Evolutionary conservation across 176 grass and related monocot genomes (phyloP), one percentile per base, ranked within the genome.

Genomic region (Musa acuminata): DNA sequence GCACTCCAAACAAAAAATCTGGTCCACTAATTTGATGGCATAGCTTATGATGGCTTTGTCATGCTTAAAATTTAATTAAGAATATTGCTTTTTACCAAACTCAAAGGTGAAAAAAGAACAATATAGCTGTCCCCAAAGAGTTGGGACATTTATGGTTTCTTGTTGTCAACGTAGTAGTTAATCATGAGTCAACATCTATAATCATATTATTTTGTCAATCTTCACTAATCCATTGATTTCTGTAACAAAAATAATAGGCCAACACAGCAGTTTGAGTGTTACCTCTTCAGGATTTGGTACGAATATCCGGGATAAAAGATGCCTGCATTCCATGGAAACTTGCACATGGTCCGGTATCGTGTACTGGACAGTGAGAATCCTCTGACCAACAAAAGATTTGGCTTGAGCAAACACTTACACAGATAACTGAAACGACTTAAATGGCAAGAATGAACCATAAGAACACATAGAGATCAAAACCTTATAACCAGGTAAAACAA

Each of bases 261-360:
- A 43, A 43, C 4, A 43, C 35, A 43, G 35, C 35, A 43, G 35
- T 8, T 71, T 29, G 43, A 55, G 0, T 60, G 77, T 80, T 58
- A 74, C 72, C 72, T 74, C 52, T 27, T 58, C 72, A 74, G 72
- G 72, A 23, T 57, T 74, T 8, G 72, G 23, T 9, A 74, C 72
- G 35, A 74, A 74, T 57, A 74, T 55, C 6, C 24, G 72, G 11
- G 72, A 57, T 11, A 74, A 73, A 55, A 74, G 72, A 55, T 74
- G 72, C 12, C 23, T 27, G 22, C 72, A 74, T 74, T 57, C 72
- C 22, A 74, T 29, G 21, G 72, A 74, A 1, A 74, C 53, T 57
- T 24, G 22, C 21, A 74, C 72, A 35, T 19, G 43, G 16, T 74
- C 53, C 7, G 72, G 72, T 9, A 74, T 74, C 1, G 52, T 13